These are phyloP conservation scores for Apiospora malaysiana DNA, from an alignment of 2,329 filamentous ascomycete genomes.

Conservation along the genomic window DNA sequence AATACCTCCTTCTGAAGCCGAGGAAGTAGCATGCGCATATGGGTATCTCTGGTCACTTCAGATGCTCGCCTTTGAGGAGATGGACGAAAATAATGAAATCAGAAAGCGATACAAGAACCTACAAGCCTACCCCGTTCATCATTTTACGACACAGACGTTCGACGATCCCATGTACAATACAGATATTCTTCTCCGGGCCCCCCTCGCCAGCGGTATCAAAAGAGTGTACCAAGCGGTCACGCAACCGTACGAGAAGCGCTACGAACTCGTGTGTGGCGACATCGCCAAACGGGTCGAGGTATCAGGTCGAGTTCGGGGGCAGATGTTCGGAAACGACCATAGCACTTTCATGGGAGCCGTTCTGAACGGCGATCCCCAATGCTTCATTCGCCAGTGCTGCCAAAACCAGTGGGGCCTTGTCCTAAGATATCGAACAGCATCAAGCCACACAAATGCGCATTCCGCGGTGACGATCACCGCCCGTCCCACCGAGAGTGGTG, in stretches of 20 bases:
- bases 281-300: background rate
- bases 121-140: background rate
- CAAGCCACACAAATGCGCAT: too few relatives aligned
- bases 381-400: background rate
- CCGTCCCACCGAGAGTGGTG: background rate
- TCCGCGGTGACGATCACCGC: background rate
- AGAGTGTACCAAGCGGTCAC: background rate
- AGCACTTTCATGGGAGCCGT: background rate
- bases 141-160: background rate
- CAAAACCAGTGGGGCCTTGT: background rate
- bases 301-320: background rate
- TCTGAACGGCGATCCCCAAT: background rate
- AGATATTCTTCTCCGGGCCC: background rate
- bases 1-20: background rate
- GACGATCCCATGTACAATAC: rapidly evolving
- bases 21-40: background rate
- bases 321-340: background rate
- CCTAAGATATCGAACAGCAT: too few relatives aligned
- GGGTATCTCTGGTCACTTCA: background rate
- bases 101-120: too few relatives aligned
- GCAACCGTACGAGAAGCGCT: background rate
- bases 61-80: background rate
- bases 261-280: background rate
- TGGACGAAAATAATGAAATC: background rate
- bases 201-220: background rate